Evolutionary conservation across 1,284 basidiomycete species (phyloP).

Genomic region (Pterula multifida): DNA sequence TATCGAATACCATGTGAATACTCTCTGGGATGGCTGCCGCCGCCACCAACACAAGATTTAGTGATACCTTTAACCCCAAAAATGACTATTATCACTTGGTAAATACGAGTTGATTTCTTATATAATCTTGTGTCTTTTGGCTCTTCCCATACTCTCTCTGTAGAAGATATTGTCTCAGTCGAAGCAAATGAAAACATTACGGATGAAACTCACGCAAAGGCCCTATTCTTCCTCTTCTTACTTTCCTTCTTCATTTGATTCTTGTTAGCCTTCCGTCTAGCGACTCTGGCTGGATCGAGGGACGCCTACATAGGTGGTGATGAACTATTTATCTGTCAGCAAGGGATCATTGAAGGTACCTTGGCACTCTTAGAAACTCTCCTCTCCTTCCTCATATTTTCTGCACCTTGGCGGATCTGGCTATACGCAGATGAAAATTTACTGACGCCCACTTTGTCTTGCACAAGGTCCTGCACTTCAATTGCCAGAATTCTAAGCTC

Average conservation of each 20-base stretch:
- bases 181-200: neutral
- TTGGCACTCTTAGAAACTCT: constrained; percentile 40
- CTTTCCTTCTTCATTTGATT: constrained; percentile 71
- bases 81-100: too few relatives aligned
- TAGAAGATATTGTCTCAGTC: neutral
- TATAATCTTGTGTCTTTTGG: neutral
- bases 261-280: constrained; percentile 58
- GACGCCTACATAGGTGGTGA: constrained; percentile 33
- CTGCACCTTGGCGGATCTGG: constrained; percentile 61
- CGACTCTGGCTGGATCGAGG: constrained; percentile 67
- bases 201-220: constrained; percentile 36
- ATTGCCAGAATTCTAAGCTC: constrained; percentile 74
- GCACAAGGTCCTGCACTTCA: constrained; percentile 85
- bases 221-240: constrained; percentile 61
- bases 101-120: too few relatives aligned
- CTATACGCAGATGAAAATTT: constrained; percentile 75
- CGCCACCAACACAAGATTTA: too few relatives aligned
- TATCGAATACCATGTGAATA: too few relatives aligned
- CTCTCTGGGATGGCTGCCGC: too few relatives aligned
- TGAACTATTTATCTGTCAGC: neutral
- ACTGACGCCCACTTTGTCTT: constrained; percentile 75
- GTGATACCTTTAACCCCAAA: too few relatives aligned
- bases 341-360: neutral
- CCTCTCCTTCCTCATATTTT: constrained; percentile 62
- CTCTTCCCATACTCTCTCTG: neutral